Percentiles rank a stretch among this genome's conserved stretches.
phyloP scores from a whole-genome alignment of 2,329 filamentous ascomycete genomes.

The Anthostomella pinea region DNA sequence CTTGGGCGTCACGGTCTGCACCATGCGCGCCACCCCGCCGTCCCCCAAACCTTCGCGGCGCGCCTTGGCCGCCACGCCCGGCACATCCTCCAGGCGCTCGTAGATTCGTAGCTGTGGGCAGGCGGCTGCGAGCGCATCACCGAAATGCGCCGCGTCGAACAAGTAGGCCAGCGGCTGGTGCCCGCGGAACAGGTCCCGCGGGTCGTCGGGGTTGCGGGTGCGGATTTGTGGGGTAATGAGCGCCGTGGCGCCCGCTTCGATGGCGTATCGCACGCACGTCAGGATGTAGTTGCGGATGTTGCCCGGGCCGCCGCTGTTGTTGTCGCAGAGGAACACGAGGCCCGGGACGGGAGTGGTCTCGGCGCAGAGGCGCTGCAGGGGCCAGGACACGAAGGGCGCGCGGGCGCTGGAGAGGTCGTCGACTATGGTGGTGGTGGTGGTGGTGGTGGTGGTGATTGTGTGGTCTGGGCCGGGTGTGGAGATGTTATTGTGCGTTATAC shows the following conservation, averaged over 20 bases:
- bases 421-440: no score
- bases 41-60: constrained; percentile 22
- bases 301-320: constrained; percentile 48
- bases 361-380: constrained; percentile 40
- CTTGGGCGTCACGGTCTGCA: constrained; percentile 39
- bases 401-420: constrained; percentile 38
- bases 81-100: constrained; percentile 34
- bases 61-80: constrained; percentile 30
- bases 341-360: constrained; percentile 38
- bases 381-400: constrained; percentile 42
- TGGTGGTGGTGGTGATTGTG: neutral
- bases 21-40: constrained; percentile 14
- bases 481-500: neutral
- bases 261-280: constrained; percentile 47
- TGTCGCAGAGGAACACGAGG: constrained; percentile 45
- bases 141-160: constrained; percentile 44
- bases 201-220: constrained; percentile 34
- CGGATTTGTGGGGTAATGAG: constrained; percentile 43
- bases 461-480: neutral
- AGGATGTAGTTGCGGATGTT: constrained; percentile 50
- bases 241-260: constrained; percentile 43
- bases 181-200: constrained; percentile 36
- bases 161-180: constrained; percentile 40
- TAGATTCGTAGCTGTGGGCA: constrained; percentile 42
- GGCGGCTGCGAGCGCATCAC: constrained; percentile 28